Evolutionary conservation across 768 basidiomycete species (phyloP).

Genomic region (Psilocybe subaeruginosa): DNA sequence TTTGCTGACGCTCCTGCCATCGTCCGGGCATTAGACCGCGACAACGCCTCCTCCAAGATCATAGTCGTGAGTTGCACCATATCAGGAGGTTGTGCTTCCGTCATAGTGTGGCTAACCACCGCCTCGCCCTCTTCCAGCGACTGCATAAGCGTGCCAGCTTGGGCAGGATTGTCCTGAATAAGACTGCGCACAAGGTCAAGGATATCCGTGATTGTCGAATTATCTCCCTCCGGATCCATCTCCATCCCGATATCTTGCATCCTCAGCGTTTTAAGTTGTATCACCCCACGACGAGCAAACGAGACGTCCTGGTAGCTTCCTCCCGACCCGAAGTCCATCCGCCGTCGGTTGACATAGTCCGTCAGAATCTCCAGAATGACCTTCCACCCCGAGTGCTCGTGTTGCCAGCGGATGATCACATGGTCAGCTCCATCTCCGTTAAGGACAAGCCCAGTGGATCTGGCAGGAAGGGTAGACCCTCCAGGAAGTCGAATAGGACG

Average conservation of each 20-base stretch:
- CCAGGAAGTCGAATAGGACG: slow-evolving; percentile 77
- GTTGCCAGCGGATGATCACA: slow-evolving; percentile 78
- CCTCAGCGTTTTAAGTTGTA: slow-evolving; percentile 45
- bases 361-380: slow-evolving; percentile 80
- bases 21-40: slow-evolving; percentile 46
- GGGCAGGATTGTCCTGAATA: slow-evolving; percentile 67
- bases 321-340: slow-evolving; percentile 43
- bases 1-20: slow-evolving; percentile 52
- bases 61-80: slow-evolving; percentile 80
- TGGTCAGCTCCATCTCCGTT: slow-evolving; percentile 73
- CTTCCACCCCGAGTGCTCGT: slow-evolving; percentile 86
- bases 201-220: slow-evolving; percentile 67
- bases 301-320: slow-evolving; percentile 55
- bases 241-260: slow-evolving; percentile 79
- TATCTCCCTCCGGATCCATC: slow-evolving; percentile 60
- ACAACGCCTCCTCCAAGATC: slow-evolving; percentile 80
- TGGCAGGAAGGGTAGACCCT: slow-evolving; percentile 68
- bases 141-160: slow-evolving; percentile 68
- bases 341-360: slow-evolving; percentile 68
- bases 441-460: slow-evolving; percentile 70
- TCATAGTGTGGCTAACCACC: slow-evolving; percentile 54
- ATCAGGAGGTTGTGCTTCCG: slow-evolving; percentile 62
- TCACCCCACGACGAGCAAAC: slow-evolving; percentile 47
- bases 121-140: slow-evolving; percentile 62
- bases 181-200: slow-evolving; percentile 82